A percentile compares a stretch with the other conserved stretches of the same genome.
Evolutionary conservation across 306 rosid genomes (phyloP).

Genomic region (Geum urbanum): DNA sequence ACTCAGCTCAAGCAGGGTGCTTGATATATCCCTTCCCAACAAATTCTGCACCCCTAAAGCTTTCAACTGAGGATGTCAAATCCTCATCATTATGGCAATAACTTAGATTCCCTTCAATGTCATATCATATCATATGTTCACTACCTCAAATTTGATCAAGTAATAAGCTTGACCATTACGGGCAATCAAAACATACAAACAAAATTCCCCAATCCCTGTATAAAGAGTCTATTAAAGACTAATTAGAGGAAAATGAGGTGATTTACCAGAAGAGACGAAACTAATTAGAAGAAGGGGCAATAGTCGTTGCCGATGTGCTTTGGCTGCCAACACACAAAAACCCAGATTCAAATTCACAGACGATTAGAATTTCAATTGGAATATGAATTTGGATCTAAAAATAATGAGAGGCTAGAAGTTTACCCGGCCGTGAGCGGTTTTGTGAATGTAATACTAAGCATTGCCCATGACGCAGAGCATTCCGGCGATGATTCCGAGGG

Average conservation of each 20-base stretch:
- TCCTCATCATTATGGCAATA: too few relatives aligned
- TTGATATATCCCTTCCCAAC: too few relatives aligned
- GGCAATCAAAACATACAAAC: background rate
- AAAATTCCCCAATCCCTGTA: background rate
- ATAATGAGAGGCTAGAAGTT: background rate
- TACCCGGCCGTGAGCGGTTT: slow-evolving; percentile 83
- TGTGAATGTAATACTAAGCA: slow-evolving; percentile 84
- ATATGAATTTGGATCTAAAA: too few relatives aligned
- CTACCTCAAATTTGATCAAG: too few relatives aligned
- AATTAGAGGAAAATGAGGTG: background rate
- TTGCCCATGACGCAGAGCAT: slow-evolving; percentile 87
- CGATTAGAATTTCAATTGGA: too few relatives aligned
- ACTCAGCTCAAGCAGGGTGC: background rate
- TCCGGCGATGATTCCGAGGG: slow-evolving; percentile 85
- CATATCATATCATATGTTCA: too few relatives aligned
- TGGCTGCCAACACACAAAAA: slow-evolving; percentile 53
- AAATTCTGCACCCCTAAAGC: background rate
- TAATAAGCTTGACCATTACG: background rate
- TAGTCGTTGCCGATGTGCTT: slow-evolving; percentile 84
- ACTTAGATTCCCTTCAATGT: too few relatives aligned
- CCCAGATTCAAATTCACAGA: background rate
- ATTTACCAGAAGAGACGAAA: background rate
- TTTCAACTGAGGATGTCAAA: too few relatives aligned
- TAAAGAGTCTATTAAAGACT: too few relatives aligned
- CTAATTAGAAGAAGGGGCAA: slow-evolving; percentile 35